These are phyloP conservation scores for Aspergillus texensis DNA, from an alignment of 2,329 filamentous ascomycete species.

Conservation along the genomic window DNA sequence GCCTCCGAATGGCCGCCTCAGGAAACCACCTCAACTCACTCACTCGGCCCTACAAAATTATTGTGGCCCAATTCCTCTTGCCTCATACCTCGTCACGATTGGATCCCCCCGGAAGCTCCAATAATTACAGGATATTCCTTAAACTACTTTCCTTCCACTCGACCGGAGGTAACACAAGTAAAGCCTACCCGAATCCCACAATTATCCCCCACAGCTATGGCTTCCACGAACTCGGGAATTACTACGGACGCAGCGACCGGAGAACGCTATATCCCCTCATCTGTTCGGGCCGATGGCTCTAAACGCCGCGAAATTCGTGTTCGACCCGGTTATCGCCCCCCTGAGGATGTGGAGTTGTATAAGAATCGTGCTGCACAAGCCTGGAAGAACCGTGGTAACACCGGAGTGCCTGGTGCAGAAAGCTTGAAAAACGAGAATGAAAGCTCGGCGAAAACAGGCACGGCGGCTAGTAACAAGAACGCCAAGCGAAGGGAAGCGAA, in stretches of 20 bases:
- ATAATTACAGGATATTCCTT: neutral
- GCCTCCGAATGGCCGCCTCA: slow-evolving; percentile 24
- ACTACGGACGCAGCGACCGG: slow-evolving; percentile 75
- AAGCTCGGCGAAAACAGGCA: slow-evolving; percentile 46
- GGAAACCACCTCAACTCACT: neutral
- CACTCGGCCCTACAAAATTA: neutral
- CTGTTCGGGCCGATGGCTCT: slow-evolving; percentile 81
- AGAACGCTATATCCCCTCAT: slow-evolving; percentile 86
- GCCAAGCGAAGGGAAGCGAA: slow-evolving; percentile 74
- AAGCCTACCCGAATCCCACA: neutral
- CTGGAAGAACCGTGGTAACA: slow-evolving; percentile 74
- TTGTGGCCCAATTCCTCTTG: slow-evolving; percentile 7
- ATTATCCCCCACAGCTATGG: slow-evolving; percentile 36
- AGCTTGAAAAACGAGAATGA: slow-evolving; percentile 54
- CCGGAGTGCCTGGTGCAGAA: slow-evolving; percentile 75
- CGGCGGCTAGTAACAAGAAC: slow-evolving; percentile 74
- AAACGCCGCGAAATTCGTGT: slow-evolving; percentile 95
- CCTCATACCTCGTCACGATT: neutral
- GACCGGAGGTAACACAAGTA: neutral
- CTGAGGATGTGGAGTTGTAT: slow-evolving; percentile 95
- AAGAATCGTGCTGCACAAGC: slow-evolving; percentile 87
- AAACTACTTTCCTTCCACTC: neutral
- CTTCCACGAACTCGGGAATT: slow-evolving; percentile 68
- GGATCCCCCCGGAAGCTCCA: neutral
- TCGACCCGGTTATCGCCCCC: slow-evolving; percentile 87